Conservation (phyloP, 2,329 filamentous ascomycete genomes). For the Fusarium sp. region DNA sequence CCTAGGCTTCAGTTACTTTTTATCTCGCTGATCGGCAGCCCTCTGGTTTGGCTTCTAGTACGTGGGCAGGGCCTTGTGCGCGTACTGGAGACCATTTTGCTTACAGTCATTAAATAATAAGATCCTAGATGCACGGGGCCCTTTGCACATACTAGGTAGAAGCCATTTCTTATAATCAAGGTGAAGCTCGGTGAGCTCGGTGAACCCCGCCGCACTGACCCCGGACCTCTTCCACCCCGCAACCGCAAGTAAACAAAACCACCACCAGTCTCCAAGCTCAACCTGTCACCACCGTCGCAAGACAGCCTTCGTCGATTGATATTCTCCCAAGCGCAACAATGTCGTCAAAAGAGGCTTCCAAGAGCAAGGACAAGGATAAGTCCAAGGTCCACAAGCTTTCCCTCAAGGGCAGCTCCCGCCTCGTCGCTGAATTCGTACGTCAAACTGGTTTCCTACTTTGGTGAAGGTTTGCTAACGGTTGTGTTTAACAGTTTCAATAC, state of each 20-base stretch:
- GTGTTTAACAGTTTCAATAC: constrained; percentile 82
- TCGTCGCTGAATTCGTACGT: constrained; percentile 95
- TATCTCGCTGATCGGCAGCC: too few relatives aligned
- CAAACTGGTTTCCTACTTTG: not conserved
- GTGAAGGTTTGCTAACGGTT: constrained; percentile 34
- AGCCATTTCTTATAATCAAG: not conserved
- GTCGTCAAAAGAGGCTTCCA: constrained; percentile 51
- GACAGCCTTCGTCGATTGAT: not conserved
- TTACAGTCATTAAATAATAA: too few relatives aligned
- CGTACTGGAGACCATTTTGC: too few relatives aligned
- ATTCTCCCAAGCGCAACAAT: constrained; percentile 33
- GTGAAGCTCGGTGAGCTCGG: constrained; percentile 41
- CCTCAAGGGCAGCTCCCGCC: constrained; percentile 84
- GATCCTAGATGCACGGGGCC: too few relatives aligned
- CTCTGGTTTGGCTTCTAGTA: too few relatives aligned
- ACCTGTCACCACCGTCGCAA: not conserved
- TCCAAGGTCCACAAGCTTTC: constrained; percentile 96
- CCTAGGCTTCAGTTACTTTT: too few relatives aligned
- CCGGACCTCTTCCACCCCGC: constrained; percentile 42
- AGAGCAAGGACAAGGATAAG: constrained; percentile 69
- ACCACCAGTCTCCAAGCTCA: constrained; percentile 17
- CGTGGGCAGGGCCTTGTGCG: too few relatives aligned
- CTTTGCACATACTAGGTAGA: too few relatives aligned
- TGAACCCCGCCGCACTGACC: constrained; percentile 49
- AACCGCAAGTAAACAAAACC: constrained; percentile 51